Evolutionary conservation across 2,329 filamentous ascomycete genomes (phyloP), one percentile per base, ranked within the genome.

Genomic region (Hymenoscyphus scutula): DNA sequence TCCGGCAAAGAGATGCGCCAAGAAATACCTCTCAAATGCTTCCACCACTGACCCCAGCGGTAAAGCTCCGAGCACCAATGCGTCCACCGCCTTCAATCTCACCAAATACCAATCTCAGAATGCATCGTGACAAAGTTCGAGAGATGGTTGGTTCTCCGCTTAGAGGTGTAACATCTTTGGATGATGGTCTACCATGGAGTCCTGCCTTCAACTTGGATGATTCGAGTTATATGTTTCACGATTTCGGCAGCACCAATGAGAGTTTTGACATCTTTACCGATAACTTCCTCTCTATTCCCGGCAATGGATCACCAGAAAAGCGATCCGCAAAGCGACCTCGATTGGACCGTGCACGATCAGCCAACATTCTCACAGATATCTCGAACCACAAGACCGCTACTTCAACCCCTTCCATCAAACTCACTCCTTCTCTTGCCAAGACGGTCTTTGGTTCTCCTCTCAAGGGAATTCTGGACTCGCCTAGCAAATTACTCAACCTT

Each of bases 21-120:
- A 77, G 80, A 67, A 84, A 86, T 57, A 70, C 77, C 34, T 81
- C 79, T 48, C 84, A 88, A 69, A 85, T 89, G 79, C 81, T 88
- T 4, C 88, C 89, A 27, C 93, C 93, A 2, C 79, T 96, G 53
- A 97, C 94, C 0, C 94, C 93, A 4, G 84, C 89, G 23, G 85
- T 93, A 69, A 92, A 95, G 75, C 89, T 96, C 74, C 92, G 90
- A 78, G 79, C 82, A 25, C 82, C 84, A 1, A 76, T 78, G 7
- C 79, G 77, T 67, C 78, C 80, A 13, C 84, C 84, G 29, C 82
- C 90, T 60, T 97, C 94, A 0, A 89, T 91, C 19, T 98, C 94
- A 15, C 94, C 95, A 1, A 96, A 95, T 73, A 97, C 94, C 10
- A 97, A 96, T 72, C 82, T 98, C 23, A 88, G 89, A 62, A 87